These are phyloP conservation scores for Neotropicomus parvogracilis DNA, from an alignment of 1,284 basidiomycete species.

Conservation along the genomic window DNA sequence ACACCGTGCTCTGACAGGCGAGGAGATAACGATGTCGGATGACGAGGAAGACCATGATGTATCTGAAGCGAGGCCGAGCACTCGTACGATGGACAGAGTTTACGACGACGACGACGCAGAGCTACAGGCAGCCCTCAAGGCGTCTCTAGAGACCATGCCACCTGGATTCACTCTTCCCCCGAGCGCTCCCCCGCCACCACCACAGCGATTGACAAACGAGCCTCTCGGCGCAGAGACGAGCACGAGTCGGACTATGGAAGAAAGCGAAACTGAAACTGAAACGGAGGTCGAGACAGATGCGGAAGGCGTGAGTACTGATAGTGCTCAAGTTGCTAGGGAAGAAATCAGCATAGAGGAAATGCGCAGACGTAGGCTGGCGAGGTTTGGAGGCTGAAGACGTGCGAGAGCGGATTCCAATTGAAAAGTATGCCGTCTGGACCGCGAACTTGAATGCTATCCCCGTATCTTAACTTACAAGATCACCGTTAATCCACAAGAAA, in stretches of 20 bases:
- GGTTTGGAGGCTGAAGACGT: slow-evolving; percentile 53
- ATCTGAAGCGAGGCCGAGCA: slow-evolving; percentile 2
- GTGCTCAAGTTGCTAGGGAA: slow-evolving; percentile 26
- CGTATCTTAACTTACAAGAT: not conserved
- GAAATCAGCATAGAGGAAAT: slow-evolving; percentile 71
- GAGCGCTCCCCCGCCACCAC: slow-evolving; percentile 29
- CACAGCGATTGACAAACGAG: slow-evolving; percentile 17
- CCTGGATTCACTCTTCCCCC: slow-evolving; percentile 45
- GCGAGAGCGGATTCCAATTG: not conserved
- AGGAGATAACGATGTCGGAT: slow-evolving; percentile 15
- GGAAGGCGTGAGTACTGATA: slow-evolving; percentile 19
- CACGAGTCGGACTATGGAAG: slow-evolving; percentile 1
- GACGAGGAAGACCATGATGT: slow-evolving; percentile 32
- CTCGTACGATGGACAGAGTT: slow-evolving; percentile 34
- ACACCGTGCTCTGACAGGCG: slow-evolving; percentile 23
- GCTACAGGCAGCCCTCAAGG: slow-evolving; percentile 80
- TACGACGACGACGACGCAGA: slow-evolving; percentile 88
- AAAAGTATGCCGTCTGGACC: not conserved
- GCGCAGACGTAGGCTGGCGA: slow-evolving; percentile 68
- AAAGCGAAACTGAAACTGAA: slow-evolving; percentile 16
- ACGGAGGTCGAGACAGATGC: slow-evolving; percentile 23
- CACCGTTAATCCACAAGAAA: no score
- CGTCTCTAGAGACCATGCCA: slow-evolving; percentile 71
- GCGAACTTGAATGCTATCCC: not conserved
- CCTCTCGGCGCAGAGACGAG: slow-evolving; percentile 19